phyloP scores from a whole-genome alignment of 495 filamentous ascomycete genomes.

The Aspergillus mulundensis region DNA sequence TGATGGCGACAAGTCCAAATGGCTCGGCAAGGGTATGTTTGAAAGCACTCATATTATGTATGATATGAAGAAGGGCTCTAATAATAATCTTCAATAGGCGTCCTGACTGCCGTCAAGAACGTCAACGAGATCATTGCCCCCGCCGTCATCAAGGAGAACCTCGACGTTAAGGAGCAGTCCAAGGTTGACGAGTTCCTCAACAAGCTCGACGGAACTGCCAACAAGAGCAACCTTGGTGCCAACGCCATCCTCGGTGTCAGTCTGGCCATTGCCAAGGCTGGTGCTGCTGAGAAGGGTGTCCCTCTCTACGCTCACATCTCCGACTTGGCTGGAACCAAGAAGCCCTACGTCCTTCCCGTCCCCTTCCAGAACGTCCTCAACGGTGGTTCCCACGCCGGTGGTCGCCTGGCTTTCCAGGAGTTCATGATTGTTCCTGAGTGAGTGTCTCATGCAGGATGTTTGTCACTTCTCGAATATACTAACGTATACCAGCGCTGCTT shows the following conservation, averaged over 20 bases:
- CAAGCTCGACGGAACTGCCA: slow-evolving; percentile 90
- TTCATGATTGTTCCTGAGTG: slow-evolving; percentile 99
- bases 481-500: slow-evolving; percentile 51
- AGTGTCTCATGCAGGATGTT: slow-evolving; percentile 21
- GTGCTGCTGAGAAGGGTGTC: slow-evolving; percentile 95
- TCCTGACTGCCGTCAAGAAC: slow-evolving; percentile 91
- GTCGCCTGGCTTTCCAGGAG: slow-evolving; percentile 98
- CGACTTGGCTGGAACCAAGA: slow-evolving; percentile 98
- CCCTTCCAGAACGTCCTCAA: slow-evolving; percentile 99
- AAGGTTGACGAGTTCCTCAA: slow-evolving; percentile 92
- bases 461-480: slow-evolving; percentile 7
- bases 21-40: slow-evolving; percentile 81
- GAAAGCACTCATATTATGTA: not conserved
- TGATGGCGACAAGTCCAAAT: slow-evolving; percentile 96
- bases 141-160: slow-evolving; percentile 82
- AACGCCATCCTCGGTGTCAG: slow-evolving; percentile 98
- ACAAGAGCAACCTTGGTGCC: slow-evolving; percentile 97
- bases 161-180: slow-evolving; percentile 97
- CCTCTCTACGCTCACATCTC: slow-evolving; percentile 98
- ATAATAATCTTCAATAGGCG: slow-evolving; percentile 42
- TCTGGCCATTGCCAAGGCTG: slow-evolving; percentile 96
- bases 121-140: slow-evolving; percentile 93
- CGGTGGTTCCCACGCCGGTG: slow-evolving; percentile 98
- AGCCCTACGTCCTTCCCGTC: slow-evolving; percentile 98
- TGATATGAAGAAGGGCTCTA: not conserved